A percentile compares a stretch with the other conserved stretches of the same genome.
phyloP scores from a whole-genome alignment of 768 basidiomycete species.

The Dendrothele bispora region DNA sequence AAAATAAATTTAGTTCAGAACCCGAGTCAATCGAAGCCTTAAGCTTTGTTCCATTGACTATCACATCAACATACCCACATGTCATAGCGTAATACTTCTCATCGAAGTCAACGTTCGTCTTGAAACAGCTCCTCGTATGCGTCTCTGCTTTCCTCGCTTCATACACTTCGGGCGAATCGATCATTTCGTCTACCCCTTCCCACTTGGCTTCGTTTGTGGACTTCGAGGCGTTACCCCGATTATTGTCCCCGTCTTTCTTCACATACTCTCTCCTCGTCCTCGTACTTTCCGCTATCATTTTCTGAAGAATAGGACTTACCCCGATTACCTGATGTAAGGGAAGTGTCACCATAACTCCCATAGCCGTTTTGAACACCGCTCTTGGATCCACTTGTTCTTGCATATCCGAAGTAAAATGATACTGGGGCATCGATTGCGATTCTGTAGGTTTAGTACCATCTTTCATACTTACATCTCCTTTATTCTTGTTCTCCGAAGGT shows the following conservation, averaged over 20 bases:
- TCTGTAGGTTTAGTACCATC: not conserved
- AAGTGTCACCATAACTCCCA: not conserved
- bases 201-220: too few species aligned
- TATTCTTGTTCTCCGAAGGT: not conserved
- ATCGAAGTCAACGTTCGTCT: too few species aligned
- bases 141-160: too few species aligned
- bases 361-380: not conserved
- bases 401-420: not conserved
- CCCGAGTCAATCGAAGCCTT: slow-evolving; percentile 3
- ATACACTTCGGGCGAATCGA: not conserved
- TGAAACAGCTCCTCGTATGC: too few species aligned
- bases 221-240: too few species aligned
- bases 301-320: not conserved
- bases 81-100: slow-evolving; percentile 1
- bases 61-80: not conserved
- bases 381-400: not conserved
- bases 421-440: not conserved
- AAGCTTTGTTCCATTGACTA: not conserved
- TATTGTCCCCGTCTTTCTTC: not conserved
- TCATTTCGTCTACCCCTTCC: too few species aligned
- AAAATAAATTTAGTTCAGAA: not conserved
- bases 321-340: not conserved
- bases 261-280: not conserved
- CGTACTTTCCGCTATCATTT: not conserved
- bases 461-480: not conserved